Evolutionary conservation across 768 basidiomycete genomes (phyloP).

Genomic region (Lactifluus volemus): DNA sequence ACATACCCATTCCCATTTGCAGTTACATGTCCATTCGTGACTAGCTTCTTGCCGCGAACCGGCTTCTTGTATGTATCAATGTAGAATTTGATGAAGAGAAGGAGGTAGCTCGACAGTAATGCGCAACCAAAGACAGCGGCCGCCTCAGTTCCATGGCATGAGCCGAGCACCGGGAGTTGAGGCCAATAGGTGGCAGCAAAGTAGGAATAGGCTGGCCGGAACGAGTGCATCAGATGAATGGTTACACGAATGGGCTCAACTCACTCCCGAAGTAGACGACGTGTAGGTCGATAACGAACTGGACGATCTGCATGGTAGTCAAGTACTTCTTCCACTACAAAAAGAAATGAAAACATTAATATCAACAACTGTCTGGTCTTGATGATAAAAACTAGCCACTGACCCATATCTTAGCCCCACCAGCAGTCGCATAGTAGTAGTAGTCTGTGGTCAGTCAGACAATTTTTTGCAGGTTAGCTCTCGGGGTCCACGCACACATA

Average conservation of each 20-base stretch:
- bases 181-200: conserved; percentile 53
- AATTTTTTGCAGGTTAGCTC: not conserved
- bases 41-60: conserved; percentile 27
- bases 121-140: conserved; percentile 87
- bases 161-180: conserved; percentile 57
- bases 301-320: conserved; percentile 92
- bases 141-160: conserved; percentile 82
- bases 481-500: conserved; percentile 67
- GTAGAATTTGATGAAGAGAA: conserved; percentile 95
- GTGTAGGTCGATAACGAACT: conserved; percentile 89
- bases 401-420: conserved; percentile 96
- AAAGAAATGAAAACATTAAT: not conserved
- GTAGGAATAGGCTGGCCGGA: conserved; percentile 62
- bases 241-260: conserved; percentile 28
- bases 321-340: conserved; percentile 96
- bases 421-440: conserved; percentile 98
- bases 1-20: conserved; percentile 31
- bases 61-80: conserved; percentile 77
- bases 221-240: not conserved
- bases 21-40: conserved; percentile 39
- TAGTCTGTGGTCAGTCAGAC: conserved; percentile 54
- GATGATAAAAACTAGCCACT: conserved; percentile 16
- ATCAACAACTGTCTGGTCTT: not conserved
- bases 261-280: conserved; percentile 91
- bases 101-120: conserved; percentile 83